Percentiles rank a stretch among this genome's conserved stretches.
Conservation (phyloP, 2,329 filamentous ascomycete species). For the Fusarium haematococcum region DNA sequence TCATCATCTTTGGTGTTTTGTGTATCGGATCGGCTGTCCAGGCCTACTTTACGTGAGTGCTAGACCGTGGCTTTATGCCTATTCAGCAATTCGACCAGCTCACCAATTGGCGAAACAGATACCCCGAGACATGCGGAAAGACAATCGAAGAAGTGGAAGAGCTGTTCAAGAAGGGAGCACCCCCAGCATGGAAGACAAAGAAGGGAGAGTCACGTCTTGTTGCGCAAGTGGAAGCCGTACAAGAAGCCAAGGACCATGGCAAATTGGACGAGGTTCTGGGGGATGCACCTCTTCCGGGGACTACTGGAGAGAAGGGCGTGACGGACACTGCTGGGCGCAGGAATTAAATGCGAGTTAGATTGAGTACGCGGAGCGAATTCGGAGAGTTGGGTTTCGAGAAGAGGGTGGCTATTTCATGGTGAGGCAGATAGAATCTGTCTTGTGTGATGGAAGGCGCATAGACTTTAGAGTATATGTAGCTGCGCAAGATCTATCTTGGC, state of each 20-base stretch:
- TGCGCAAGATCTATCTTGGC: not conserved
- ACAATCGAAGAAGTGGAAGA: conserved; percentile 14
- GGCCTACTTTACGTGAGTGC: conserved; percentile 21
- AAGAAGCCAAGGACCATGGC: conserved; percentile 17
- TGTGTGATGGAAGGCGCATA: not conserved
- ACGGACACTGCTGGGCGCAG: not conserved
- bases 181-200: conserved; percentile 17
- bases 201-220: conserved; percentile 16
- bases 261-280: conserved; percentile 8
- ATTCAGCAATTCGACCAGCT: not conserved
- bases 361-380: not conserved
- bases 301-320: not conserved
- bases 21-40: conserved; percentile 18
- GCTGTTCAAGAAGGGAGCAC: conserved; percentile 7
- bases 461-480: not conserved
- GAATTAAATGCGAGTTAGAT: not conserved
- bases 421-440: not conserved
- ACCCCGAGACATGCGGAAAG: conserved; percentile 18
- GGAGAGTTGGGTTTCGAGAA: not conserved
- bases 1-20: conserved; percentile 34
- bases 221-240: conserved; percentile 9
- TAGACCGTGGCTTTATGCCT: not conserved
- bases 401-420: not conserved
- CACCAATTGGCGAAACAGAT: not conserved
- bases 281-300: not conserved